phyloP scores from a whole-genome alignment of 108 stramenopile species.

The Epithemia pelagica region DNA sequence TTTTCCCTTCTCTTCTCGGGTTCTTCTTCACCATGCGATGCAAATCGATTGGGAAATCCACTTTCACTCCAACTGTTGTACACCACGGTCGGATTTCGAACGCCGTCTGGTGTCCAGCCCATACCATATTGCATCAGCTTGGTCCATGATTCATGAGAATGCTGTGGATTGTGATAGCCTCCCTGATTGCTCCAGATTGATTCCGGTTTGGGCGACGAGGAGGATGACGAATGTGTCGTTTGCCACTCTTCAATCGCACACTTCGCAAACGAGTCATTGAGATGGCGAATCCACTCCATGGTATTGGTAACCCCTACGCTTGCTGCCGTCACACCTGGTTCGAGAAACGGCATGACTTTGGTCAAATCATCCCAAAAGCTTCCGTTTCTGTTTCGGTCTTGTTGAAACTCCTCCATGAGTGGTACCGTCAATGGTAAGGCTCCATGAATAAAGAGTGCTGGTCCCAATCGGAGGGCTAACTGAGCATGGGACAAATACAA shows the following conservation, averaged over 20 bases:
- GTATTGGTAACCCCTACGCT: conserved; percentile 25
- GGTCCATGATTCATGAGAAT: conserved; percentile 25
- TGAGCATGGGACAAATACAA: conserved; percentile 52
- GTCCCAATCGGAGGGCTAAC: conserved; percentile 42
- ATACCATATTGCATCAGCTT: conserved; percentile 73
- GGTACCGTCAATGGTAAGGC: conserved; percentile 48
- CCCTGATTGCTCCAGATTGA: conserved; percentile 54
- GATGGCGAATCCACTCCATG: conserved; percentile 48
- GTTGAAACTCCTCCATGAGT: conserved; percentile 5
- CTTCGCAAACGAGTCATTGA: conserved; percentile 51
- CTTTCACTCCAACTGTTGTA: conserved; percentile 59
- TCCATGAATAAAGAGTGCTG: conserved; percentile 68
- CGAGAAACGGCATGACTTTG: conserved; percentile 62
- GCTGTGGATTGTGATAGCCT: conserved; percentile 43
- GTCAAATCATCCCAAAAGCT: conserved; percentile 39
- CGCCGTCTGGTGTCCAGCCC: conserved; percentile 50
- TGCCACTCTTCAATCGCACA: conserved; percentile 11
- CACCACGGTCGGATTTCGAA: conserved; percentile 59
- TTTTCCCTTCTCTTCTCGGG: not conserved
- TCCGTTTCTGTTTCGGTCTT: not conserved
- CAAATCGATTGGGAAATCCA: conserved; percentile 57
- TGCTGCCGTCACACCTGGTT: not conserved
- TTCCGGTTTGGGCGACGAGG: not conserved
- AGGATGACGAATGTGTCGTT: not conserved
- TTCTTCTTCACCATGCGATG: conserved; percentile 5